phyloP scores from a whole-genome alignment of 176 grass and related monocot genomes.

The Thalia dealbata region DNA sequence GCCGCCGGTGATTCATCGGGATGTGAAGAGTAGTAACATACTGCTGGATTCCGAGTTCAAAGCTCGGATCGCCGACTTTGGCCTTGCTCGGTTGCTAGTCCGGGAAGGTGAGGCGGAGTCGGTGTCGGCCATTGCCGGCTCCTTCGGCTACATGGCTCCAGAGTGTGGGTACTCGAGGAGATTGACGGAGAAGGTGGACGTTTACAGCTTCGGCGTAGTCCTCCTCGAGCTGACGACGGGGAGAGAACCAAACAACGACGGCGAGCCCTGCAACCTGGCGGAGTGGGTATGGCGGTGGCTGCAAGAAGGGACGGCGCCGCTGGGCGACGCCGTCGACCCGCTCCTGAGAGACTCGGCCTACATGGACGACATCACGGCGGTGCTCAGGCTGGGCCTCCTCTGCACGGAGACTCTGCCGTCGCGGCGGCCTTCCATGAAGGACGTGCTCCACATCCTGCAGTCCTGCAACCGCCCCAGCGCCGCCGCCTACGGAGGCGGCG shows the following conservation, averaged over 20 bases:
- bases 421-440: conserved; percentile 19
- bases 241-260: conserved; percentile 43
- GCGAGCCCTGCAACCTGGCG: conserved; percentile 39
- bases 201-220: conserved; percentile 92
- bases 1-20: conserved; percentile 66
- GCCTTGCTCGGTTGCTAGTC: conserved; percentile 62
- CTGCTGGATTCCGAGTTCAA: conserved; percentile 58
- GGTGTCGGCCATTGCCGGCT: conserved; percentile 55
- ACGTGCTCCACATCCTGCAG: conserved; percentile 1
- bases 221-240: conserved; percentile 81
- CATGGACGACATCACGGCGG: conserved; percentile 36
- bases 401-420: conserved; percentile 47
- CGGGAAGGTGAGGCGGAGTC: conserved; percentile 32
- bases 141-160: conserved; percentile 91
- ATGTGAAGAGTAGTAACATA: conserved; percentile 86
- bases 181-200: conserved; percentile 60
- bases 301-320: conserved; percentile 22
- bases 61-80: conserved; percentile 69
- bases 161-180: conserved; percentile 28
- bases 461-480: neutral
- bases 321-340: conserved; percentile 29
- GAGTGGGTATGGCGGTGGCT: conserved; percentile 47
- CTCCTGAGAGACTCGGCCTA: conserved; percentile 28
- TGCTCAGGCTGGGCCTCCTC: conserved; percentile 59
- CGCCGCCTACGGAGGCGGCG: neutral